These are phyloP conservation scores for Phaeophleospora eucalypticola DNA, from an alignment of 2,329 filamentous ascomycete genomes.

Conservation along the genomic window DNA sequence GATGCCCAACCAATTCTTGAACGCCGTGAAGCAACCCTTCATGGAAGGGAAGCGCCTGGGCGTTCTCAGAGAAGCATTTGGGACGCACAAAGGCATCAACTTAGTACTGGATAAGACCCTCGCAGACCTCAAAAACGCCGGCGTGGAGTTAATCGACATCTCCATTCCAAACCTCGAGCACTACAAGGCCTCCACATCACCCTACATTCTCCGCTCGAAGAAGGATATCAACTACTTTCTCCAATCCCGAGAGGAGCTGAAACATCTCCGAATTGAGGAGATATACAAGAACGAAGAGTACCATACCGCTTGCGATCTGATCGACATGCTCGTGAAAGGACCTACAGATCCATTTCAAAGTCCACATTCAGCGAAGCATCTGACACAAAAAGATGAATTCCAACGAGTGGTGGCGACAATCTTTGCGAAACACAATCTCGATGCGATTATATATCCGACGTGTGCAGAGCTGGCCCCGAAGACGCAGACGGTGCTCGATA, in stretches of 20 bases:
- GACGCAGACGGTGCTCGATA: conserved; percentile 29
- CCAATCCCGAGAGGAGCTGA: conserved; percentile 13
- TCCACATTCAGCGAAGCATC: conserved; percentile 27
- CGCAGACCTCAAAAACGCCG: conserved; percentile 10
- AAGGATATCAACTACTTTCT: conserved; percentile 27
- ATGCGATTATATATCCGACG: conserved; percentile 35
- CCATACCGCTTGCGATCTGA: conserved; percentile 22
- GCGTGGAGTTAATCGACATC: conserved; percentile 24
- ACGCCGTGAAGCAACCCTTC: conserved; percentile 17
- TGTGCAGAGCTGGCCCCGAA: conserved; percentile 34
- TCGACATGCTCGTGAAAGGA: conserved; percentile 24
- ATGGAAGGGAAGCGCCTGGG: conserved; percentile 21
- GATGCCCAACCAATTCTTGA: conserved; percentile 10
- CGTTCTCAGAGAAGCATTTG: conserved; percentile 23
- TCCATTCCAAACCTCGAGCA: conserved; percentile 22
- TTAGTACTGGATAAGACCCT: conserved; percentile 15
- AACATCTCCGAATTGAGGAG: conserved; percentile 23
- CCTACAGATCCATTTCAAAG: conserved; percentile 24
- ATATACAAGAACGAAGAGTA: conserved; percentile 16
- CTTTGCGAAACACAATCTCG: conserved; percentile 31
- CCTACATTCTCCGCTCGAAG: conserved; percentile 23
- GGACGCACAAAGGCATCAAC: conserved; percentile 20
- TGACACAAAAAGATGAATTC: conserved; percentile 27
- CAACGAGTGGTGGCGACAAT: conserved; percentile 30
- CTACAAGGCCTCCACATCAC: conserved; percentile 15